phyloP scores from a whole-genome alignment of 164 flowering plant species.

The Echeveria elegans region DNA sequence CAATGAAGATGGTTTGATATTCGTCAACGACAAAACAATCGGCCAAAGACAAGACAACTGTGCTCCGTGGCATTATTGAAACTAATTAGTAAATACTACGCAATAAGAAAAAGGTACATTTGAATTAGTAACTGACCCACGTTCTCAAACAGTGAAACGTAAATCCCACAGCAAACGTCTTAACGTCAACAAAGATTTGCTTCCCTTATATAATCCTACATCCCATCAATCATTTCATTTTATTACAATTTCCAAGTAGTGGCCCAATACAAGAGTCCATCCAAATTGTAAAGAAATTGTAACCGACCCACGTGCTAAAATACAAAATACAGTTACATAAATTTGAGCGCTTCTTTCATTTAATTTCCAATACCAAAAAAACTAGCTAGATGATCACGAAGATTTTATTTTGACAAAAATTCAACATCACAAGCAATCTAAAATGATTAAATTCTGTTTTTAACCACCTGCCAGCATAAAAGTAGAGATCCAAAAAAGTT shows the following conservation, averaged over 20 bases:
- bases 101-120: no score
- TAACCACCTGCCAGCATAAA: no score
- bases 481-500: neutral
- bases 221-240: neutral
- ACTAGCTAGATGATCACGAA: neutral
- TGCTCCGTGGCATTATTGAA: neutral
- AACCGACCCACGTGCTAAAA: neutral
- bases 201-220: neutral
- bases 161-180: neutral
- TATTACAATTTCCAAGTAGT: neutral
- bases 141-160: neutral
- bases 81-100: neutral
- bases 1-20: neutral
- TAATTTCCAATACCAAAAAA: neutral
- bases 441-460: neutral
- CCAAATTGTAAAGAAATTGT: neutral
- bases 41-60: neutral
- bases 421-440: no score
- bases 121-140: no score
- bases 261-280: neutral
- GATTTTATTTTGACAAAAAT: no score
- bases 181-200: neutral
- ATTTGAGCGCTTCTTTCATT: neutral
- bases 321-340: neutral
- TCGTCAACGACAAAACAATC: neutral